Percentiles rank a stretch among this genome's conserved stretches.
These are phyloP conservation scores for Arxiozyma bovina DNA, from an alignment of 1,139 yeast genomes.

Conservation along the genomic window DNA sequence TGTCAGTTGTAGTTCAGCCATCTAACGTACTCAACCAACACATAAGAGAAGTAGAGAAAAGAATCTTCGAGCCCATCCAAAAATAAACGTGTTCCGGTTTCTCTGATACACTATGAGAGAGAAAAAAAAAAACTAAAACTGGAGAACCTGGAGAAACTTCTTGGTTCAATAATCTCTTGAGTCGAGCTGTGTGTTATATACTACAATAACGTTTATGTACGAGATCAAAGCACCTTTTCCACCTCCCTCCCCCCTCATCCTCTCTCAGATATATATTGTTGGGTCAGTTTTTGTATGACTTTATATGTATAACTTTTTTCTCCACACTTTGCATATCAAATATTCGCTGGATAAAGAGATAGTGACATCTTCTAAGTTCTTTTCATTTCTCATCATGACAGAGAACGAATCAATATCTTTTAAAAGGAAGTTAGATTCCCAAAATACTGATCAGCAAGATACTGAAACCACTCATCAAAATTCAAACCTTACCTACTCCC, in stretches of 20 bases:
- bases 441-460: conserved; percentile 1
- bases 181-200: not conserved
- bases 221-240: too few relatives aligned
- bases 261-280: not conserved
- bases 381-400: not conserved
- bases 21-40: too few relatives aligned
- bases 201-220: too few relatives aligned
- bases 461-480: not conserved
- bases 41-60: too few relatives aligned
- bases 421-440: conserved; percentile 2
- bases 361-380: too few relatives aligned
- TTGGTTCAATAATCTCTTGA: too few relatives aligned
- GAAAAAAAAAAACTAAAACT: too few relatives aligned
- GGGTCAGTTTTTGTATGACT: not conserved
- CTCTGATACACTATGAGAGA: not conserved
- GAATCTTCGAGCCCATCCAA: too few relatives aligned
- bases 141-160: not conserved
- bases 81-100: too few relatives aligned
- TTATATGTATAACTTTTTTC: not conserved
- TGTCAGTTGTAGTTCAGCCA: too few relatives aligned
- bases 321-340: not conserved
- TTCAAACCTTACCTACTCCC: not conserved
- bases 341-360: too few relatives aligned
- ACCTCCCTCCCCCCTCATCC: too few relatives aligned
- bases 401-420: not conserved